Evolutionary conservation across 495 filamentous ascomycete species (phyloP), one percentile per base, ranked within the genome.

Genomic region (Mycothermus thermophilus): DNA sequence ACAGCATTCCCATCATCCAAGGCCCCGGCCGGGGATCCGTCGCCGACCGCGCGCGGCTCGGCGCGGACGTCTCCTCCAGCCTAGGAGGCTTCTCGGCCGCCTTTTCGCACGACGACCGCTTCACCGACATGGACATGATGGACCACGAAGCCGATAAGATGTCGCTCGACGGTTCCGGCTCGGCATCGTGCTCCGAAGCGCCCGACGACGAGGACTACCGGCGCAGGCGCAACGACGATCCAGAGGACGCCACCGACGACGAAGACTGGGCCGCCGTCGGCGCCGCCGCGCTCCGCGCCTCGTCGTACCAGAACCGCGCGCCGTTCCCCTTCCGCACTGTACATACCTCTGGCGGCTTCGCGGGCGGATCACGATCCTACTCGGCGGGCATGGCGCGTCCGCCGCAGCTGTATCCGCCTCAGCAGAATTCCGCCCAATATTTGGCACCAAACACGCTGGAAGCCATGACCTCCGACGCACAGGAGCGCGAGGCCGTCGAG

Each of bases 211-310:
- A 75, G 40, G 71, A 75, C 27, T 76, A 78, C 20, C 68, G 79
- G 47, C 65, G 66, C 46, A 67, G 71, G 67, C 58, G 57, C 38
- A 58, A 58, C 42, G 66, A 72, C 46, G 72, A 80, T 50, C 74
- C 83, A 36, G 79, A 80, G 44, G 83, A 92, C 51, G 69, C 77
- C 34, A 96, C 90, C n/a, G 90, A 97, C 57, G 85, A 94, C 43
- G 90, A 97, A 55, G 88, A 97, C 60, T 93, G 86, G 86, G 85
- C 83, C 14, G 75, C 78, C 37, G 83, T 94, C 30, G 88, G 86
- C 18, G 82, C 87, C 14, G 83, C 77, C 14, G 79, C 84, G 29
- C 69, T 94, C 40, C 77, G 88, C 34, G 77, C 80, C 27, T 73
- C 69, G 10, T 84, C 79, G 27, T 69, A 79, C 46, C 55, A 57